Conservation (phyloP, 306 rosid species). For the Luffa acutangula region DNA sequence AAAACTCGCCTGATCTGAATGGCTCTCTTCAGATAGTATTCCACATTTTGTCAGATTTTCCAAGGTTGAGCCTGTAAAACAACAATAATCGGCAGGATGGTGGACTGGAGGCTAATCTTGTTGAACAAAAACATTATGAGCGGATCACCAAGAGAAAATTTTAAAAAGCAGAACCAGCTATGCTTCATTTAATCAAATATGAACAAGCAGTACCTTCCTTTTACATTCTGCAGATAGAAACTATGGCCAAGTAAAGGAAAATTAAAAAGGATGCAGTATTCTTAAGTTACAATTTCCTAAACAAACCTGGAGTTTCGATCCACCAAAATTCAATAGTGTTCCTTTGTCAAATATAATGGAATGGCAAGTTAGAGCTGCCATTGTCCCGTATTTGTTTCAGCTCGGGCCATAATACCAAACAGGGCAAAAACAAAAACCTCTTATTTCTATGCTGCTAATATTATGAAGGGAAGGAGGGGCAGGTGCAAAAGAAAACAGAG, state of each 20-base stretch:
- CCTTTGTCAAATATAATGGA: background rate
- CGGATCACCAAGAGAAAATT: background rate
- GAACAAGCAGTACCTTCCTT: conserved; percentile 1
- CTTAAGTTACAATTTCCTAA: background rate
- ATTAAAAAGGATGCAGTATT: background rate
- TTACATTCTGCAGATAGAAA: background rate
- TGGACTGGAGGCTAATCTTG: background rate
- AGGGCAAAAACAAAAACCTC: background rate
- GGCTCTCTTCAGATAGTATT: background rate
- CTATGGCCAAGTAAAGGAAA: background rate
- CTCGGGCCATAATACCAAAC: background rate
- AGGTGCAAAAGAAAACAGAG: background rate
- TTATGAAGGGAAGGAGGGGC: background rate
- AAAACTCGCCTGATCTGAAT: background rate
- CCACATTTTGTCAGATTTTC: background rate
- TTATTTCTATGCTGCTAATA: background rate
- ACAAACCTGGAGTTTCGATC: background rate
- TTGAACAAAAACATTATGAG: background rate
- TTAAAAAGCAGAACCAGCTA: background rate
- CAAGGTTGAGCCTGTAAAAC: background rate
- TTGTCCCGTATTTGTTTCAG: background rate
- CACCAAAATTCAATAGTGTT: background rate
- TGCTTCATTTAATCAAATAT: background rate
- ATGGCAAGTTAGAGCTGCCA: background rate
- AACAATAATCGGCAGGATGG: background rate